Conservation (phyloP, 495 filamentous ascomycete genomes). For the Friedmanniomyces endolithicus region DNA sequence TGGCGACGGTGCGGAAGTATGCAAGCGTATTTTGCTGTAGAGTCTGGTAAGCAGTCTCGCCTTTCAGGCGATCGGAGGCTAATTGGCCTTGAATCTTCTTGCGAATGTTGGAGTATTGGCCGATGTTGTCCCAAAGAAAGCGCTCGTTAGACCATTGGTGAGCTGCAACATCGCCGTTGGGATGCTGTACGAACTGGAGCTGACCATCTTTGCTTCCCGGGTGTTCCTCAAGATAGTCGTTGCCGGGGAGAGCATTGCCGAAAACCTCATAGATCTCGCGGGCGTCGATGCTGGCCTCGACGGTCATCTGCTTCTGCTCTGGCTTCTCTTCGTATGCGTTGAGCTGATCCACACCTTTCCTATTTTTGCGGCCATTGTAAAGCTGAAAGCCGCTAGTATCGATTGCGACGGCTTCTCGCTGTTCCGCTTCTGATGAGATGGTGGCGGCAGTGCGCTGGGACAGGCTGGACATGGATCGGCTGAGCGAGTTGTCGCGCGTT, state of each 20-base stretch:
- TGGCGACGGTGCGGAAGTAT: conserved; percentile 29
- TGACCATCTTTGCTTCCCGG: conserved; percentile 24
- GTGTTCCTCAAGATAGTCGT: conserved; percentile 22
- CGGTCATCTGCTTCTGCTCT: conserved; percentile 16
- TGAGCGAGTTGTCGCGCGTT: conserved; percentile 5
- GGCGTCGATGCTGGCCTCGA: conserved; percentile 14
- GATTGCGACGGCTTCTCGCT: not conserved
- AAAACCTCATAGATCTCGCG: conserved; percentile 22
- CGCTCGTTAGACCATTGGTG: conserved; percentile 28
- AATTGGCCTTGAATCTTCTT: conserved; percentile 29
- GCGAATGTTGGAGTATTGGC: conserved; percentile 27
- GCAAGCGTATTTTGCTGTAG: conserved; percentile 23
- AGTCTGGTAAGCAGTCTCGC: conserved; percentile 21
- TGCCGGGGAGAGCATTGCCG: conserved; percentile 25
- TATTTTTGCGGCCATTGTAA: conserved; percentile 9
- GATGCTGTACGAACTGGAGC: conserved; percentile 29
- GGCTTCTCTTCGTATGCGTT: conserved; percentile 15
- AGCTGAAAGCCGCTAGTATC: conserved; percentile 15
- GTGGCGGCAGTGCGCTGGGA: conserved; percentile 16
- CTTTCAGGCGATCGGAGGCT: conserved; percentile 24
- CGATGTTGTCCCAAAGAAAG: conserved; percentile 29
- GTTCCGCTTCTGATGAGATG: conserved; percentile 6
- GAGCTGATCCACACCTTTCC: conserved; percentile 4
- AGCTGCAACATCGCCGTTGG: conserved; percentile 30
- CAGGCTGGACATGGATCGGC: conserved; percentile 14